Conservation (phyloP, 2,329 filamentous ascomycete genomes). For the Drechslerella dactyloides region DNA sequence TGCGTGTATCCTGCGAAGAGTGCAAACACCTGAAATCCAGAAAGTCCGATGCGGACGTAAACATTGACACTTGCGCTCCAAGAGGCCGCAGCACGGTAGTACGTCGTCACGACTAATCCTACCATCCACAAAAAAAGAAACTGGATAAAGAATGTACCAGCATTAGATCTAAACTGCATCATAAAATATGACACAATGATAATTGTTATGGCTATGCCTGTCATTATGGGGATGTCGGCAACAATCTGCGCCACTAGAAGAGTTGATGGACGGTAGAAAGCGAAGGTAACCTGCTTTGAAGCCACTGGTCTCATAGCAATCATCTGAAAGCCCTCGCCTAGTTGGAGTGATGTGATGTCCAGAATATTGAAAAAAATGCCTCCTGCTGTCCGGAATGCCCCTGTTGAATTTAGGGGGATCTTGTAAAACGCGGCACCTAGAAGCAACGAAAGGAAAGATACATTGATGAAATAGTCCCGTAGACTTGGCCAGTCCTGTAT, state of each 20-base stretch:
- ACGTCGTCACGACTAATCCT: conserved; percentile 68
- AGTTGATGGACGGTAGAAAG: conserved; percentile 73
- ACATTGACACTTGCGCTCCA: conserved; percentile 70
- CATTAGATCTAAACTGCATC: conserved; percentile 66
- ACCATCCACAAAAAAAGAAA: conserved; percentile 59
- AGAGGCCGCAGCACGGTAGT: conserved; percentile 72
- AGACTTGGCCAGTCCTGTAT: conserved; percentile 76
- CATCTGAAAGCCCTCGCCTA: conserved; percentile 78
- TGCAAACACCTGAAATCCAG: conserved; percentile 68
- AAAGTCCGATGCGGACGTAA: conserved; percentile 69
- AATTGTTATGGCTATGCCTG: conserved; percentile 67
- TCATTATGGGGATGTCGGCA: conserved; percentile 68
- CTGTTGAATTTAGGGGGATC: conserved; percentile 65
- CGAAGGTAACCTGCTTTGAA: conserved; percentile 71
- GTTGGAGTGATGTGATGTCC: conserved; percentile 73
- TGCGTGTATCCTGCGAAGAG: conserved; percentile 73
- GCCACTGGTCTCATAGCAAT: conserved; percentile 73
- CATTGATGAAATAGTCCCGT: conserved; percentile 80
- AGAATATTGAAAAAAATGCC: conserved; percentile 71
- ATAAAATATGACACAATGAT: conserved; percentile 72
- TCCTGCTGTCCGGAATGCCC: conserved; percentile 70
- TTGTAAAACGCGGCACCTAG: conserved; percentile 81
- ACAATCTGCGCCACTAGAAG: conserved; percentile 68
- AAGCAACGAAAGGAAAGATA: conserved; percentile 75
- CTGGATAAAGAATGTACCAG: conserved; percentile 66